Evolutionary conservation across 306 rosid species (phyloP).

Genomic region (Cicer bijugum): DNA sequence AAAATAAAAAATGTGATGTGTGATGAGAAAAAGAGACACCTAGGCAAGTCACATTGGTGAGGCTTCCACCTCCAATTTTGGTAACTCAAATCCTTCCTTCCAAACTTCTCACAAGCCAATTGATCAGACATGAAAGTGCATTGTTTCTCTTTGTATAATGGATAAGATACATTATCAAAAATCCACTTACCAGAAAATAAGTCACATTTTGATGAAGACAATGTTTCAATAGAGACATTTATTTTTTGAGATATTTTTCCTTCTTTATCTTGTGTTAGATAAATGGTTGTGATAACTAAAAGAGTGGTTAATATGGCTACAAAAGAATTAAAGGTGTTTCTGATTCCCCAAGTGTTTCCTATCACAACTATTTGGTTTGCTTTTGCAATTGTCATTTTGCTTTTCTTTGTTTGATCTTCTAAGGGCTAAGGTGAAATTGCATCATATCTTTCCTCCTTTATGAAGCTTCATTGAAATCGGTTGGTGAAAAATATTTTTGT

Average conservation of each 20-base stretch:
- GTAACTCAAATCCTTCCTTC: slow-evolving; percentile 68
- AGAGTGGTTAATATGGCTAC: slow-evolving; percentile 61
- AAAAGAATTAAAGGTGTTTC: slow-evolving; percentile 63
- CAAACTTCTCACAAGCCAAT: slow-evolving; percentile 86
- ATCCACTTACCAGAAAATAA: slow-evolving; percentile 79
- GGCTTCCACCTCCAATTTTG: slow-evolving; percentile 89
- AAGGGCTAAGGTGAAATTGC: not conserved
- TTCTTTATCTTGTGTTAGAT: slow-evolving; percentile 53
- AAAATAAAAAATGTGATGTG: not conserved
- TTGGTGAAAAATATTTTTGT: slow-evolving; percentile 50
- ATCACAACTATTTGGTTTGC: slow-evolving; percentile 43
- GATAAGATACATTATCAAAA: slow-evolving; percentile 72
- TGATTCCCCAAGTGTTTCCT: slow-evolving; percentile 58
- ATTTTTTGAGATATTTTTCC: slow-evolving; percentile 37
- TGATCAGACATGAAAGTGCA: slow-evolving; percentile 86
- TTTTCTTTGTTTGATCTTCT: slow-evolving; percentile 16
- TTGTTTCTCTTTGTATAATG: slow-evolving; percentile 64
- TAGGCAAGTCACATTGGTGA: slow-evolving; percentile 69
- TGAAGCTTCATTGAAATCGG: slow-evolving; percentile 51
- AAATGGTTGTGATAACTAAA: slow-evolving; percentile 55
- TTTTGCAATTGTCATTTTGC: slow-evolving; percentile 47
- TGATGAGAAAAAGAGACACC: slow-evolving; percentile 41
- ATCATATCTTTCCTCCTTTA: slow-evolving; percentile 44
- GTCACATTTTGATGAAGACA: slow-evolving; percentile 58
- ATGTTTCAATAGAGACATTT: slow-evolving; percentile 18